Evolutionary conservation across 768 basidiomycete species (phyloP).

Genomic region (Coprinopsis sp.): DNA sequence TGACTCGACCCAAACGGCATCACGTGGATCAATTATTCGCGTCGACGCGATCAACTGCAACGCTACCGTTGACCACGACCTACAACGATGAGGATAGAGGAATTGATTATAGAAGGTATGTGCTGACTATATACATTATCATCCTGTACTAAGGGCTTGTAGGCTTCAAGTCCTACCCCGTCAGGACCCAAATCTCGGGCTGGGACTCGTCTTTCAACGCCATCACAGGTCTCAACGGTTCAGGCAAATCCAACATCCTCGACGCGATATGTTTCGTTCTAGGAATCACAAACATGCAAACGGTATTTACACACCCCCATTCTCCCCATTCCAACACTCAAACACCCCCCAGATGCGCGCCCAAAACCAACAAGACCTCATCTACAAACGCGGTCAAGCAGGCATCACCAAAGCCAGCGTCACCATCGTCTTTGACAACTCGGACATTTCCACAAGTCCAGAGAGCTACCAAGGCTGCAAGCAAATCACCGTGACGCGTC

Average conservation of each 20-base stretch:
- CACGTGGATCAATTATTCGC: constrained; percentile 3
- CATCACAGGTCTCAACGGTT: constrained; percentile 93
- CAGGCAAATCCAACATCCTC: constrained; percentile 98
- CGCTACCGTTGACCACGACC: neutral
- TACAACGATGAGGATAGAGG: constrained; percentile 81
- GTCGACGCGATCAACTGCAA: constrained; percentile 2
- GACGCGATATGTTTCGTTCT: constrained; percentile 99
- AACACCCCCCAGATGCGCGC: constrained; percentile 72
- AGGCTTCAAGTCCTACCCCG: constrained; percentile 99
- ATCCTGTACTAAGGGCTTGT: neutral
- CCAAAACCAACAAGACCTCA: constrained; percentile 93
- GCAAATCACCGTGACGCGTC: constrained; percentile 96
- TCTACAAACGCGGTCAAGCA: constrained; percentile 98
- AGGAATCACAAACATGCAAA: constrained; percentile 96
- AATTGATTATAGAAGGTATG: constrained; percentile 87
- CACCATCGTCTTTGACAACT: constrained; percentile 98
- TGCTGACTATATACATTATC: neutral
- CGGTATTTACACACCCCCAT: constrained; percentile 41
- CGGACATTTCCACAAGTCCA: constrained; percentile 80
- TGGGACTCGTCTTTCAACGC: constrained; percentile 99
- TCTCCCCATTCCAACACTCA: neutral
- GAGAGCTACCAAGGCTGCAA: constrained; percentile 72
- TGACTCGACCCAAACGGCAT: neutral
- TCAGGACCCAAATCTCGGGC: constrained; percentile 90
- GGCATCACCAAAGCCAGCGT: constrained; percentile 96